Evolutionary conservation across 1,284 basidiomycete species (phyloP).

Genomic region (Austropuccinia psidii): DNA sequence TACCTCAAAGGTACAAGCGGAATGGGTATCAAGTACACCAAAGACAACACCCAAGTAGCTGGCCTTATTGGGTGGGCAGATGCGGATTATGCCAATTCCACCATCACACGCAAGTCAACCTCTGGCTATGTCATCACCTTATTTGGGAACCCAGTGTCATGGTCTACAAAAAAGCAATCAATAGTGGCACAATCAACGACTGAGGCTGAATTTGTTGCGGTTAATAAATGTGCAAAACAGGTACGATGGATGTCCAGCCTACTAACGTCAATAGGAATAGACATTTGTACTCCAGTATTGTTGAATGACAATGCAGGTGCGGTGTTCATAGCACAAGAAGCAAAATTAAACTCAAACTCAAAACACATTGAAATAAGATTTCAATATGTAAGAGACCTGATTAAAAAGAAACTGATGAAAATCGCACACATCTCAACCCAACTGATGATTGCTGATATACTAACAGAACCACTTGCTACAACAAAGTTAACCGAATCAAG

Average conservation of each 20-base stretch:
- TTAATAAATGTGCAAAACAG: neutral
- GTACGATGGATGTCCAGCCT: conserved; percentile 5
- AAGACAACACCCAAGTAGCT: neutral
- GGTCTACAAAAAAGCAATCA: conserved; percentile 1
- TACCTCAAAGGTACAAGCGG: neutral
- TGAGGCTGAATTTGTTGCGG: neutral
- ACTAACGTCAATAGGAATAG: neutral
- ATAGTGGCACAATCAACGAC: conserved; percentile 7
- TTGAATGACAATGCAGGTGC: neutral
- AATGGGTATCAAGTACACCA: neutral
- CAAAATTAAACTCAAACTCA: neutral
- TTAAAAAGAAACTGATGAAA: neutral
- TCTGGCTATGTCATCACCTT: neutral
- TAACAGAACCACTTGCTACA: conserved; percentile 2
- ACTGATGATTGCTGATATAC: neutral
- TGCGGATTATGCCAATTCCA: neutral
- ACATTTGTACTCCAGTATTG: neutral
- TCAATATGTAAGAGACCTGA: neutral
- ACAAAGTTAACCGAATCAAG: too few relatives aligned
- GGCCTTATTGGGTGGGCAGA: neutral
- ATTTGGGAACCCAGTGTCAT: conserved; percentile 4
- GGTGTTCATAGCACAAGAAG: neutral
- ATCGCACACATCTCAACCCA: neutral
- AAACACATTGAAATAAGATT: conserved; percentile 4
- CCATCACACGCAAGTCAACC: neutral